Base-by-base conservation (phyloP, 805 yeast genomes). In the Starmera dryadoides region DNA sequence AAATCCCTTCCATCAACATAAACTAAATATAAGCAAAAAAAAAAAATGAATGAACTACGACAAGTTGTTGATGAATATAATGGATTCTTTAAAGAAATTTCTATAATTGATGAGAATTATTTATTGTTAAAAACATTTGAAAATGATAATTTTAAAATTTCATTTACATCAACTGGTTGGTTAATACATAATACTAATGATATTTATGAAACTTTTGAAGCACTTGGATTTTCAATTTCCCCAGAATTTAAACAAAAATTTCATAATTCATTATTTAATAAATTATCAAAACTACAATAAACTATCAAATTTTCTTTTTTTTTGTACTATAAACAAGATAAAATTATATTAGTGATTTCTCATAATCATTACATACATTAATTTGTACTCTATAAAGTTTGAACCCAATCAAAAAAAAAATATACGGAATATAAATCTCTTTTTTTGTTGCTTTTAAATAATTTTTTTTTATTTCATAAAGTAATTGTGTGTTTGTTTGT, bases 161-260 rank as follows among this genome's bases (percentile, higher is more conserved):
- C 33, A 9, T 41, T 41, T 18, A 43, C 46, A 5, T 23, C 40
- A 6, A 29, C 41, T 32, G 49, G 49, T 6, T 47, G 48, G 48
- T 18, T 39, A 4, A 34, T 41, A 18, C 28, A 38, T 33, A 8
- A 14, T 4, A 8, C 9, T 11, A 19, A 31, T 4, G 33, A 36
- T 5, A 38, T 39, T 1, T 60, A 41, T 41, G 63, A 60, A 32
- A 49, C 60, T 3, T 38, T 49, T 17, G 67, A 62, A 39, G 51
- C 55, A 21, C 9, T 21, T 6, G 23, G 23, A 21, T 21, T 21
- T 15, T 3, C 2, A 14, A 20, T 11, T 3, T 19, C 25, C 10
- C 19, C 30, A n/a, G 18, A 8, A 4, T 42, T 42, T 28, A 17
- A 21, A 25, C 18, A 17, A 9, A 25, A 31, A 30, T 42, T 40